Conservation (phyloP, 371 early-diverging fungal species). For the Mucor mucedo region DNA sequence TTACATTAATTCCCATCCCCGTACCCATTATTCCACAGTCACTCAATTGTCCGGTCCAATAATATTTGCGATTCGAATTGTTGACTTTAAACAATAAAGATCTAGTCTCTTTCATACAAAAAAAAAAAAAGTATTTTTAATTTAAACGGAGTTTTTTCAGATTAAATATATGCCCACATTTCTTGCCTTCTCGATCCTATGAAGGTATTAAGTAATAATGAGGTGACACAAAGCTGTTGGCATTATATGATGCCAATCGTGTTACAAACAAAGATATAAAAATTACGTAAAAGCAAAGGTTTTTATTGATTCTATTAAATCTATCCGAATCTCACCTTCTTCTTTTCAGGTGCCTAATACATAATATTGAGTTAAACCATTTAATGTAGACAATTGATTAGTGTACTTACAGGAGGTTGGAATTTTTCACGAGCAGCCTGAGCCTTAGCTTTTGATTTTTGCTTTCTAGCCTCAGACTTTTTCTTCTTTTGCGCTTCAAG, state of each 20-base stretch:
- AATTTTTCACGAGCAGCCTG: conserved; percentile 17
- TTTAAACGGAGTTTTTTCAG: conserved; percentile 4
- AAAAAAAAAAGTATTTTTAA: background rate
- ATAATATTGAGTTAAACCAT: background rate
- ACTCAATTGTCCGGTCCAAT: too few relatives aligned
- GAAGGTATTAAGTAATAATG: background rate
- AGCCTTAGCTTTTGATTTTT: conserved; percentile 16
- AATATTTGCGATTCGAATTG: too few relatives aligned
- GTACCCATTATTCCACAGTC: too few relatives aligned
- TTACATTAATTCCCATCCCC: too few relatives aligned
- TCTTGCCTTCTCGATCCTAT: background rate
- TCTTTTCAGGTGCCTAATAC: conserved; percentile 19
- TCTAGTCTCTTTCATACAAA: too few relatives aligned
- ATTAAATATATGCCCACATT: background rate
- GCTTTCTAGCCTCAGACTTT: conserved; percentile 25
- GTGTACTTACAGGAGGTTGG: conserved; percentile 5
- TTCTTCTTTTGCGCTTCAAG: conserved; percentile 30
- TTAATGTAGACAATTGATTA: background rate
- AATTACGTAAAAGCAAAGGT: background rate
- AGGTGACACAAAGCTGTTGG: background rate
- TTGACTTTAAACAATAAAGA: too few relatives aligned
- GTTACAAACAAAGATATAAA: background rate
- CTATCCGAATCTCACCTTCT: conserved; percentile 27
- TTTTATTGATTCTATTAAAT: background rate
- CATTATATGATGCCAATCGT: background rate